A percentile compares a stretch with the other conserved stretches of the same genome.
Conservation (phyloP, 768 basidiomycete species). For the Macrolepiota fuliginosa region DNA sequence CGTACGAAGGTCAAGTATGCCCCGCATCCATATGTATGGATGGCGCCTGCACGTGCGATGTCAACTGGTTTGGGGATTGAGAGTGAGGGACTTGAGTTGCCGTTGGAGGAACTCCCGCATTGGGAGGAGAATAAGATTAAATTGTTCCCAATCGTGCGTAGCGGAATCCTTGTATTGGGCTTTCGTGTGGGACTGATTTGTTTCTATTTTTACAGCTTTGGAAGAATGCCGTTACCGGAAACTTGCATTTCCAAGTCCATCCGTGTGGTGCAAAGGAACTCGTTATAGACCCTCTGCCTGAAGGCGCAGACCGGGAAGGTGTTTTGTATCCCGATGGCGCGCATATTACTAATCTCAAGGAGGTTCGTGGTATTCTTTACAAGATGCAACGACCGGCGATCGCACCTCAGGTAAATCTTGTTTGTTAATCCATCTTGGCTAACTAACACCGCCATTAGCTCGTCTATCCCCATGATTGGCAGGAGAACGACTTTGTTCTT, state of each 20-base stretch:
- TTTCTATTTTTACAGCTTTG: conserved; percentile 28
- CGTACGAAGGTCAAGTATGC: conserved; percentile 77
- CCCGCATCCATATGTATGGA: conserved; percentile 88
- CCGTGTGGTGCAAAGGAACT: conserved; percentile 70
- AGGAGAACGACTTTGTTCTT: conserved; percentile 67
- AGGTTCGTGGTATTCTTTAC: conserved; percentile 73
- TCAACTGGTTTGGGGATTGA: conserved; percentile 83
- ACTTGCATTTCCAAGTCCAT: no score
- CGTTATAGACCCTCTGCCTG: conserved; percentile 68
- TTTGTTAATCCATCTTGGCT: background rate
- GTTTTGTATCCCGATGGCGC: conserved; percentile 85
- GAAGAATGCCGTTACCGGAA: no score
- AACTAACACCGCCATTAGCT: conserved; percentile 35
- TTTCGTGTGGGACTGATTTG: background rate
- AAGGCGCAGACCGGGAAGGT: conserved; percentile 50
- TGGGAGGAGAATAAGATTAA: conserved; percentile 79
- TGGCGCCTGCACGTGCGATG: conserved; percentile 68
- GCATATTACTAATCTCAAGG: conserved; percentile 66
- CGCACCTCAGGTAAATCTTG: conserved; percentile 49
- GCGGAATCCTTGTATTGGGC: conserved; percentile 15
- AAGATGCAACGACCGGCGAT: no score
- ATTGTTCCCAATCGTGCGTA: conserved; percentile 54
- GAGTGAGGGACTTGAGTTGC: conserved; percentile 67
- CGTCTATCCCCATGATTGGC: conserved; percentile 90
- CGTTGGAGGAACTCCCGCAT: conserved; percentile 62